Evolutionary conservation across 805 yeast species (phyloP), one percentile per base, ranked within the genome.

Genomic region (Kazachstania viticola): DNA sequence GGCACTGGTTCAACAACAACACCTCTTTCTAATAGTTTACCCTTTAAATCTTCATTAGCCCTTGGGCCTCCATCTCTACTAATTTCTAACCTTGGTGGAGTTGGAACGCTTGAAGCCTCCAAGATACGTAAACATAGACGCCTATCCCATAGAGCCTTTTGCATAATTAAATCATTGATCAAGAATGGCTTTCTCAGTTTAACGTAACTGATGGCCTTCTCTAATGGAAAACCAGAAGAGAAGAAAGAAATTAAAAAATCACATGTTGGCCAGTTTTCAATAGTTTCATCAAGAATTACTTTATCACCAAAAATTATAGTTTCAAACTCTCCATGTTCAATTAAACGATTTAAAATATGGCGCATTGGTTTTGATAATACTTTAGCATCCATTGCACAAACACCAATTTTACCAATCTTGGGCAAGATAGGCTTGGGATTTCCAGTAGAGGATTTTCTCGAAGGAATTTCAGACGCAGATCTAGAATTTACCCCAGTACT

Each of bases 191-290:
- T 82, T 29, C 98, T 70, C 38, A 87, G 70, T 40, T 84, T 78
- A 25, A 76, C 95, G 48, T 91, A 91, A 15, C 76, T 69, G 36
- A 91, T 88, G 3, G 98, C 99, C 56, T 91, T 91, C 45, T 88
- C 94, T 27, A 91, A 64, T 0, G 99, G 99, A 60, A 91, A 91
- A 0, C 99, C 99, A 19, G 75, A 73, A n/a, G 94, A 81, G 56
- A 91, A 91, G 58, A 91, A 91, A 43, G 88, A 78, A 39, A 91
- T 82, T 40, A 91, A 65, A 49, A 84, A 91, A 54, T 91, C 99
- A 62, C 98, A 91, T 23, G 95, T 84, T 24, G 99, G 99, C 99
- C 99, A 91, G 54, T 85, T 84, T 60, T 91, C 97, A 37, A 91
- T 72, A 12, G 70, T 62, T 60, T 93, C 98, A 57, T 91, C 98